These are phyloP conservation scores for Cordyceps cateniannulata DNA, from an alignment of 2,329 filamentous ascomycete species.

Conservation along the genomic window DNA sequence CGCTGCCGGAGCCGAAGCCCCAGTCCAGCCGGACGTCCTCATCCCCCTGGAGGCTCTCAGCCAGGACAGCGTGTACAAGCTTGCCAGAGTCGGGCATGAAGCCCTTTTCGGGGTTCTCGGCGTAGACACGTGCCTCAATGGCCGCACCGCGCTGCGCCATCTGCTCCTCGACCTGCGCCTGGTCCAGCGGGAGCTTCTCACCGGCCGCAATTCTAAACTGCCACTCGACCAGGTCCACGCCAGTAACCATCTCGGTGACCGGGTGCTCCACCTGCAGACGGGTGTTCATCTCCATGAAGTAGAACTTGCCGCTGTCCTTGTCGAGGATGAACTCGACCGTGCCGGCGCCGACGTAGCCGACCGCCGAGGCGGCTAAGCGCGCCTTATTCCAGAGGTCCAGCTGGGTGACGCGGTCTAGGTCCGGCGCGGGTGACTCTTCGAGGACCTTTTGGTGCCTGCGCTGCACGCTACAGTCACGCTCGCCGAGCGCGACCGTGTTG, in stretches of 20 bases:
- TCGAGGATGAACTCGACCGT: constrained; percentile 91
- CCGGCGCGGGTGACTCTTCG: constrained; percentile 79
- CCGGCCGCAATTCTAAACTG: constrained; percentile 71
- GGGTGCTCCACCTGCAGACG: constrained; percentile 95
- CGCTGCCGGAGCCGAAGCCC: constrained; percentile 85
- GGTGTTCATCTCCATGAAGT: constrained; percentile 79
- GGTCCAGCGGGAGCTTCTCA: constrained; percentile 49
- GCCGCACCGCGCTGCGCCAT: constrained; percentile 76
- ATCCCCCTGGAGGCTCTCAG: constrained; percentile 50
- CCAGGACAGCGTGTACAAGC: constrained; percentile 75
- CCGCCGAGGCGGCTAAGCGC: constrained; percentile 60
- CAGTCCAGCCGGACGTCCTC: constrained; percentile 84
- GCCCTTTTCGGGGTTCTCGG: constrained; percentile 84
- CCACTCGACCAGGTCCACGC: constrained; percentile 82
- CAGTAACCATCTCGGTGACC: constrained; percentile 68
- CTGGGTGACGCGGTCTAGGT: constrained; percentile 50
- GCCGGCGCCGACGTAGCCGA: constrained; percentile 82
- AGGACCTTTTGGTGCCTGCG: constrained; percentile 85
- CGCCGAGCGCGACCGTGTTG: constrained; percentile 74
- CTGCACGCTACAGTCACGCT: constrained; percentile 84
- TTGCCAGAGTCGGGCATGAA: constrained; percentile 93
- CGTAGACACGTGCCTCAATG: constrained; percentile 94
- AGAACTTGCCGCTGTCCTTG: constrained; percentile 73
- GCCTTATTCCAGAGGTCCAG: constrained; percentile 61
- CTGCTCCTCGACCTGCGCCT: constrained; percentile 60